These are phyloP conservation scores for Neurospora sp. DNA, from an alignment of 2,329 filamentous ascomycete genomes.

Conservation along the genomic window DNA sequence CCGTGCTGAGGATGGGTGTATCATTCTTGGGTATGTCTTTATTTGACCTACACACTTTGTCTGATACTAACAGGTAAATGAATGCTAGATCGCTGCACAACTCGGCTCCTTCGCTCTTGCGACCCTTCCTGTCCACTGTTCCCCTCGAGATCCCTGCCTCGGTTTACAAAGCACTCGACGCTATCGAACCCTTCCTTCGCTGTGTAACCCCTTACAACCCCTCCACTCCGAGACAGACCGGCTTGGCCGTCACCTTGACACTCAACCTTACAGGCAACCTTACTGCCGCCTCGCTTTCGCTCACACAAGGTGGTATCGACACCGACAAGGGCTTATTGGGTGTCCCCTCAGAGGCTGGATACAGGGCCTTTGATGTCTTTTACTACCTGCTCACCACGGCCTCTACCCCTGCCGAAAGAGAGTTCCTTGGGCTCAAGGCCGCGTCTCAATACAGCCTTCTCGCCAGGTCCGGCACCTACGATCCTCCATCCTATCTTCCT, in stretches of 20 bases:
- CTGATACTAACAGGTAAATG: constrained; percentile 9
- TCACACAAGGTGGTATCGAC: constrained; percentile 84
- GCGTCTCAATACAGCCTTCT: constrained; percentile 71
- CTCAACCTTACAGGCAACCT: constrained; percentile 74
- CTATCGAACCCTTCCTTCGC: constrained; percentile 75
- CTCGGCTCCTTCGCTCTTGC: constrained; percentile 75
- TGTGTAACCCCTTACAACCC: constrained; percentile 85
- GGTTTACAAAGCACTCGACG: constrained; percentile 70
- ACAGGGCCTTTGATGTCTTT: constrained; percentile 93
- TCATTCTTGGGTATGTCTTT: constrained; percentile 67
- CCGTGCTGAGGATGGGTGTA: constrained; percentile 89
- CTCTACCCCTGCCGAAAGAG: constrained; percentile 78
- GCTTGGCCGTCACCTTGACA: constrained; percentile 71
- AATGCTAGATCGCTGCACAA: constrained; percentile 68
- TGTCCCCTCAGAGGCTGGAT: constrained; percentile 69
- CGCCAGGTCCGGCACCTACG: constrained; percentile 74
- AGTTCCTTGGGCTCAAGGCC: constrained; percentile 73
- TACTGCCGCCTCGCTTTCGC: constrained; percentile 61
- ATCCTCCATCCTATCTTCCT: constrained; percentile 78
- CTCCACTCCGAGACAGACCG: constrained; percentile 69
- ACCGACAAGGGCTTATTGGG: constrained; percentile 70
- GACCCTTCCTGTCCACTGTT: constrained; percentile 70
- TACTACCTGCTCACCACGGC: constrained; percentile 93
- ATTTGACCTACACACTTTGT: constrained; percentile 2
- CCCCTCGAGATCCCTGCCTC: constrained; percentile 69